Evolutionary conservation across 441 rosid species (phyloP), one percentile per base, ranked within the genome.

Genomic region (Erodium chrysanthum): DNA sequence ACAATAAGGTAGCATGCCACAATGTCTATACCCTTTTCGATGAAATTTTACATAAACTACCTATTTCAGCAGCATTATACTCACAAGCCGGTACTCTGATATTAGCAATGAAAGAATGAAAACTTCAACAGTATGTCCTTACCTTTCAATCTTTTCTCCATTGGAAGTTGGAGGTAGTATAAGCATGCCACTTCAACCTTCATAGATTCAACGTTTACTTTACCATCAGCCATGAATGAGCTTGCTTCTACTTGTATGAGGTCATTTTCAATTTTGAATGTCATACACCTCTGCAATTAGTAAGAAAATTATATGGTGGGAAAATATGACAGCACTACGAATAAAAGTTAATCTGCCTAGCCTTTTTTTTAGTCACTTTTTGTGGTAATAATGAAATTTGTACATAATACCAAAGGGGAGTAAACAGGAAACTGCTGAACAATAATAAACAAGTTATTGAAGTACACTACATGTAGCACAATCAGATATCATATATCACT

Each of bases 151-250:
- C 84, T 86, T 81, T 80, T 91, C 74, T 87, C 91, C 18, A 15
- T 54, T 17, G 98, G 85, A 74, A 95, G 90, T 78, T 85, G 87
- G 69, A 90, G 73, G 83, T 82, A 95, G 76, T 92, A 92, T 65
- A 82, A 77, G 81, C 97, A 95, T 54, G 96, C 90, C 67, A 95
- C 80, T 71, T 88, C 92, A 80, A 84, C 88, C 84, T 83, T 88
- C 78, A 87, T 66, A 67, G 84, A 85, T 80, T 86, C 88, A 0
- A 77, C 75, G 82, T 68, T 68, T 48, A 79, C 66, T 66, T 70
- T 80, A 68, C 82, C 82, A 72, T 61, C 80, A 52, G 70, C 66
- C 64, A 73, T 52, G 66, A 68, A 72, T 40, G 83, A 78, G 72
- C 72, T 84, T 62, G 80, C 84, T 65, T 79, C 81, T 44, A 84